These are phyloP conservation scores for Polyporus tsugae DNA, from an alignment of 1,284 basidiomycete genomes.

Conservation along the genomic window DNA sequence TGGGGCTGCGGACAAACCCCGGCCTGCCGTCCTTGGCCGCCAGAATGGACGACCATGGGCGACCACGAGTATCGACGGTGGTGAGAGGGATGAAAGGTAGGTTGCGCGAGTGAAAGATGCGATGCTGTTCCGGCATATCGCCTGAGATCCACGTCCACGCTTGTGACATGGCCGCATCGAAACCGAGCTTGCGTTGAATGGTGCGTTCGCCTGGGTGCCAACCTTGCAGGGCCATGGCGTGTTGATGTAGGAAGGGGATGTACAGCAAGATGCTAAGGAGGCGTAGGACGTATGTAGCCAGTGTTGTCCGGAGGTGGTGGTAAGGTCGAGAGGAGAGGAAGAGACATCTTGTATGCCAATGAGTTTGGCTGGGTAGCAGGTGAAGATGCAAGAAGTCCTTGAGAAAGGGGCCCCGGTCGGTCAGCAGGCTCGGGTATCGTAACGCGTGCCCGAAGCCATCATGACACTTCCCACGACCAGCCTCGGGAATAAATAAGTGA, in stretches of 20 bases:
- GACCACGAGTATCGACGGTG: not conserved
- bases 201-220: slow-evolving; percentile 3
- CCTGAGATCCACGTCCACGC: slow-evolving; percentile 3
- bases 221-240: not conserved
- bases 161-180: slow-evolving; percentile 1
- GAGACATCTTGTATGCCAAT: not conserved
- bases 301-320: not conserved
- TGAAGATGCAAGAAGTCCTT: too few relatives aligned
- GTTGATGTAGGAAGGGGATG: not conserved
- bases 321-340: not conserved
- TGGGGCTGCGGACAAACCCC: not conserved
- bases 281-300: too few relatives aligned
- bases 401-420: too few relatives aligned
- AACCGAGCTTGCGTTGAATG: not conserved
- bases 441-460: not conserved
- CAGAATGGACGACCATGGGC: not conserved
- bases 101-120: not conserved
- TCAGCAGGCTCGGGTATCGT: not conserved
- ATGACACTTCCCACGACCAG: too few relatives aligned
- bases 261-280: not conserved
- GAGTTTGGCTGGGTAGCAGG: not conserved
- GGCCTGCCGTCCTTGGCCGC: not conserved
- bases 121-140: slow-evolving; percentile 1
- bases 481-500: too few relatives aligned
- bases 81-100: not conserved